These are phyloP conservation scores for Solanum pennellii DNA, from an alignment of 257 asterid species.

Conservation along the genomic window DNA sequence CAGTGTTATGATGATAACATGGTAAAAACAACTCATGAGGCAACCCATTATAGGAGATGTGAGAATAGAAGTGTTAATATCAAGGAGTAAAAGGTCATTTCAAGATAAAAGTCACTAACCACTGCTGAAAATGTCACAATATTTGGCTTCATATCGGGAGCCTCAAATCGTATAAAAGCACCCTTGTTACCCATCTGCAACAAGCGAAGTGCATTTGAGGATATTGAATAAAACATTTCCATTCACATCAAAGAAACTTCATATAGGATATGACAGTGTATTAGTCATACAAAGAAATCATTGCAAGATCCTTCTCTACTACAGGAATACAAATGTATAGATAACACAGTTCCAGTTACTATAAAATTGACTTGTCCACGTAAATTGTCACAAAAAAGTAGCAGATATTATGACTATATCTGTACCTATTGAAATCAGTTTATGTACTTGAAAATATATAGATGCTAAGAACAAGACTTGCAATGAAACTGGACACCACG, in stretches of 20 bases:
- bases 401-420: neutral
- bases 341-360: neutral
- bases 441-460: neutral
- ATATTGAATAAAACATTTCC: neutral
- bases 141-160: conserved; percentile 83
- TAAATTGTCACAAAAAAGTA: neutral
- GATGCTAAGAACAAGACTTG: neutral
- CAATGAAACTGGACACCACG: neutral
- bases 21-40: neutral
- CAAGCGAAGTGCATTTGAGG: conserved; percentile 7
- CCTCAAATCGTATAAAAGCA: conserved; percentile 91
- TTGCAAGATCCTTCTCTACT: neutral
- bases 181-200: conserved; percentile 99
- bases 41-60: neutral
- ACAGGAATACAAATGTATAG: neutral
- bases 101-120: conserved; percentile 46
- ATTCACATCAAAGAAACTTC: neutral
- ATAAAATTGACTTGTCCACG: neutral
- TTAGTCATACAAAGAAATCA: neutral
- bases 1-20: neutral
- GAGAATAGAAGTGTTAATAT: neutral
- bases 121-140: conserved; percentile 85
- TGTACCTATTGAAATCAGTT: neutral
- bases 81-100: neutral
- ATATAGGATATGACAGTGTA: neutral